Evolutionary conservation across 2,329 filamentous ascomycete species (phyloP), one percentile per base, ranked within the genome.

Genomic region (Talaromyces sp.): DNA sequence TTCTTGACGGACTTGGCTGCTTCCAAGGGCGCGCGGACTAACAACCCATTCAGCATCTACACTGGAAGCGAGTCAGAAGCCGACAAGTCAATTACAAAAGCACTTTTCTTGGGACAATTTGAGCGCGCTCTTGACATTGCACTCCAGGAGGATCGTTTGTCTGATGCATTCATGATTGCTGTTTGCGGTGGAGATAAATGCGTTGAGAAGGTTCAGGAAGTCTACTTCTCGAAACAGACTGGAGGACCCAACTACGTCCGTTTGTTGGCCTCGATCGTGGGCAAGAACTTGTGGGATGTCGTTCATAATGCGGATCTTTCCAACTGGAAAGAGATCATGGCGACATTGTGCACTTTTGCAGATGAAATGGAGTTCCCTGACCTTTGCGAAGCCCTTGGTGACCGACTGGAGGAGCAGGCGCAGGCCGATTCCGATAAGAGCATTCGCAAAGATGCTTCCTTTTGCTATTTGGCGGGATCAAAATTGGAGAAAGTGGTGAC

Each of bases 281-380:
- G 91, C 68, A 98, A 98, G 83, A 97, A 99, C 74, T 85, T 99
- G 1, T 98, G 94, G 95, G 95, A 99, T 79, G 86, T 98, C 54
- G 95, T 98, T 7, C 92, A 98, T 80, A 99, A 99, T 73, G 95
- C 94, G 7, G 91, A 97, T 73, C 82, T 99, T 54, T 85, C 86
- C 61, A 91, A 95, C 79, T 99, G 95, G 96, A 98, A 96, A 80
- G 95, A 98, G 78, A 89, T 94, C 2, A 96, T 99, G 91, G 93
- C 92, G 31, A 91, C 93, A 0, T 82, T 99, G 63, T 99, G 95
- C 85, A 98, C 95, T 0, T 99, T 94, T 78, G 95, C 95, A 0
- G 90, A 96, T 68, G 90, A 93, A 53, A 86, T 87, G 45, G 94
- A 99, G 72, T 99, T 99, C 76, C 88, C 94, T 5, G 93, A 97